Evolutionary conservation across 345 rosid species (phyloP), one percentile per base, ranked within the genome.

Genomic region (Brassica nigra): DNA sequence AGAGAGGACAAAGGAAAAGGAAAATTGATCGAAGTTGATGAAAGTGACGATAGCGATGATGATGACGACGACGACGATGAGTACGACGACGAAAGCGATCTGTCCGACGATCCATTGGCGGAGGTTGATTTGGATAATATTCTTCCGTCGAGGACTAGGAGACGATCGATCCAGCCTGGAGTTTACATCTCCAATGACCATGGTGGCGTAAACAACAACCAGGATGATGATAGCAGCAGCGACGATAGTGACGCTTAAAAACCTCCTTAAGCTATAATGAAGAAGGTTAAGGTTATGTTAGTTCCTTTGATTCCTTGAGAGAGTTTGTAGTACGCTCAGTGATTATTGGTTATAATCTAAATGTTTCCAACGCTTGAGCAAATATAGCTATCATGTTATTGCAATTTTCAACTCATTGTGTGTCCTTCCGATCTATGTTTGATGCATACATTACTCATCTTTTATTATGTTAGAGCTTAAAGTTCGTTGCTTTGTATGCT

Each of bases 121-220:
- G 99, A 95, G 89, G 97, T 95, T 70, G 99, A 95, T 87, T 81
- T 90, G 88, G 89, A 90, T 75, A 95, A 95, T 68, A 95, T 95
- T 66, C 86, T 95, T 1, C 94, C 98, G 0, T 89, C 97, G 3
- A 87, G 99, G 89, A 93, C 98, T 12, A 84, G 98, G 75, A 79
- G 89, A 76, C 79, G 83, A 33, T 82, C 76, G 29, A 78, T 72
- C 39, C 85, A 72, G 70, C 89, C 97, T 23, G 95, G 95, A 63
- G 78, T 87, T 57, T 82, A 71, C 80, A 86, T 88, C 70, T 82
- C 86, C 37, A 75, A 83, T 42, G 62, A 71, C 69, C 80, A n/a
- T n/a, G n/a, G 76, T 39, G 75, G 10, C 20, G 83, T n/a, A 20
- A 73, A 70, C 62, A 52, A 62, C n/a, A 78, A 74, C 6, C 82